Percentiles rank a stretch among this genome's conserved stretches.
Conservation (phyloP, 106 monocot genomes). For the Dactylorhiza incarnata region DNA sequence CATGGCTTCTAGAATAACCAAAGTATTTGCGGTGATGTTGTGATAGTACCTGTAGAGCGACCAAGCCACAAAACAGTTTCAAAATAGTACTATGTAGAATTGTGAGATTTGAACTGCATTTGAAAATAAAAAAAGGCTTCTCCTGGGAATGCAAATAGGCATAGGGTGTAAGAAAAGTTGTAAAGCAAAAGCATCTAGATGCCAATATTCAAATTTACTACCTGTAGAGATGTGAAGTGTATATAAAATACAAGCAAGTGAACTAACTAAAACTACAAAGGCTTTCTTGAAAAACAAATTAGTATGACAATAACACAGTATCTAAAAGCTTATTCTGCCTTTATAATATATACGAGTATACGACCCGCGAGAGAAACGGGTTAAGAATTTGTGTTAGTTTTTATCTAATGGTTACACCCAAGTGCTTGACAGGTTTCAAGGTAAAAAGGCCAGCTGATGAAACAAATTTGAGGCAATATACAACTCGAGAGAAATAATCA, state of each 20-base stretch:
- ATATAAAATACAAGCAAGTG: too few species aligned
- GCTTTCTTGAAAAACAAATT: neutral
- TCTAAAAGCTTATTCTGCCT: neutral
- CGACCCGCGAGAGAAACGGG: too few species aligned
- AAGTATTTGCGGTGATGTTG: conserved; percentile 31
- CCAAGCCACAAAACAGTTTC: neutral
- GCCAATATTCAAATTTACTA: neutral
- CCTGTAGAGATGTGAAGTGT: neutral
- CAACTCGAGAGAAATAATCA: too few species aligned
- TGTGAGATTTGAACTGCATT: neutral
- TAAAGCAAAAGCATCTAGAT: neutral
- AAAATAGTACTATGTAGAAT: neutral
- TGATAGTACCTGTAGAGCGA: conserved; percentile 27
- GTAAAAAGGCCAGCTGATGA: too few species aligned
- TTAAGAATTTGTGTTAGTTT: too few species aligned
- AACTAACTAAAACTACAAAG: neutral
- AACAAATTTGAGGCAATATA: too few species aligned
- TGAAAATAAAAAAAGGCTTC: too few species aligned
- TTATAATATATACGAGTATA: too few species aligned
- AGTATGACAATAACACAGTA: neutral
- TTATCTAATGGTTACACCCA: too few species aligned
- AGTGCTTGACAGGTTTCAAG: too few species aligned
- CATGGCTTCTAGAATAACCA: conserved; percentile 30
- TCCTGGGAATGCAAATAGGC: too few species aligned
- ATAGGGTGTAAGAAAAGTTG: neutral